Base-by-base conservation (phyloP, 345 rosid genomes). In the Litchi chinensis region DNA sequence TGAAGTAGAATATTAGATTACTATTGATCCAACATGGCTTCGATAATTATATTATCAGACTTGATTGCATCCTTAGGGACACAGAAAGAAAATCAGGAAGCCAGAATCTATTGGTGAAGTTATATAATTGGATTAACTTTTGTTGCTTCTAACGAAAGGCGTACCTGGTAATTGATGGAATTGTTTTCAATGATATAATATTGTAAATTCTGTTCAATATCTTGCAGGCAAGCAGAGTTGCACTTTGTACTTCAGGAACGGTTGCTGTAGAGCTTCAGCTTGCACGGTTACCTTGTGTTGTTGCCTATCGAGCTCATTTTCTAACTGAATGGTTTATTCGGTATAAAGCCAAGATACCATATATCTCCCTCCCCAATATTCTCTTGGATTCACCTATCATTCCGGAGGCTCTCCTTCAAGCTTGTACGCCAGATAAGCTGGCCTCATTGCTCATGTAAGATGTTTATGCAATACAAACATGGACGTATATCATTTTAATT, bases 171-270 rank as follows among this genome's bases (percentile, higher is more conserved):
- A 22, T 46, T 15, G 68, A 75, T 32, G n/a, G 62, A 39, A 57
- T 37, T 26, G 62, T 10, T 18, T 71, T 37, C 64, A 50, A 43
- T 57, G 71, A 39, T 8, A 50, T 57, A 64, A 73, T 21, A 22
- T 41, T 37, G 18, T 39, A 54, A 32, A 32, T 13, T 26, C 74
- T 60, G 52, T 62, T 73, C 7, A 21, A 81, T 60, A 43, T 75
- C 60, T 56, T 82, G 85, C 95, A 95, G 99, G 97, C 89, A 65
- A 93, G 99, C 74, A 82, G 48, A 77, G 91, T 86, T 79, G 99
- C 99, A 16, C 81, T 95, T 72, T 95, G 99, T 82, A 93, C 98
- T 75, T 95, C 98, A n/a, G 99, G 98, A 85, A 92, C 99, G n/a
- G 99, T 89, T 75, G 97, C 97, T 37, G 77, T 95, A 79, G 97